phyloP scores from a whole-genome alignment of 257 asterid species.

The Forsythia viridissima region DNA sequence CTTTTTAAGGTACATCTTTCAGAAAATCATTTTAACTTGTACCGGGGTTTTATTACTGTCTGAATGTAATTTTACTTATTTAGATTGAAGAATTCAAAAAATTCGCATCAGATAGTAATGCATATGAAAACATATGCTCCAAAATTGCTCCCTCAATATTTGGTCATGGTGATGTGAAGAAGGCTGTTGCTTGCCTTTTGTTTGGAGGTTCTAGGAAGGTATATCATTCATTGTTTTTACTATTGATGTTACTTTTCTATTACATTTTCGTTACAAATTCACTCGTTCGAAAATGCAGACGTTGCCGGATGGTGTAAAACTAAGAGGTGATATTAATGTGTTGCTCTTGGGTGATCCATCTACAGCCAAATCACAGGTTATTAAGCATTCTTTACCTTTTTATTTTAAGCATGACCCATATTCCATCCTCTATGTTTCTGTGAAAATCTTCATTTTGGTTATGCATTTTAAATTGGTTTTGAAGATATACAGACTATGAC shows the following conservation, averaged over 20 bases:
- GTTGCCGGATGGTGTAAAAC: constrained; percentile 95
- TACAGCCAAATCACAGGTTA: constrained; percentile 98
- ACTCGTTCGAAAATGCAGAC: constrained; percentile 44
- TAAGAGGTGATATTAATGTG: constrained; percentile 96
- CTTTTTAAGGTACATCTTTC: background rate
- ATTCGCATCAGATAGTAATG: constrained; percentile 78
- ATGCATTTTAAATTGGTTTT: background rate
- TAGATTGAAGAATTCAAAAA: constrained; percentile 82
- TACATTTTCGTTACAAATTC: constrained; percentile 14
- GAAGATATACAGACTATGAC: background rate
- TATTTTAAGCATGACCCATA: background rate
- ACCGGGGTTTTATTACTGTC: background rate
- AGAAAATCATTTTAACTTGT: background rate
- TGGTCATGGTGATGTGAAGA: constrained; percentile 91
- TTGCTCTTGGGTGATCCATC: constrained; percentile 99
- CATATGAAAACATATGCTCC: constrained; percentile 73
- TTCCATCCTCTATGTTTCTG: background rate
- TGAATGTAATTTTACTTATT: background rate
- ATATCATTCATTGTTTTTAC: constrained; percentile 14
- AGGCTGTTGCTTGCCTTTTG: constrained; percentile 93
- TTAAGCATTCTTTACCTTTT: background rate
- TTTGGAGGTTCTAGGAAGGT: constrained; percentile 99
- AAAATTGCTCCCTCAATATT: constrained; percentile 94
- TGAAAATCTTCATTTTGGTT: background rate
- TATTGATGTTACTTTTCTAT: constrained; percentile 9